Evolutionary conservation across 176 grass and related monocot species (phyloP), one percentile per base, ranked within the genome.

Genomic region (Triticum monococcum): DNA sequence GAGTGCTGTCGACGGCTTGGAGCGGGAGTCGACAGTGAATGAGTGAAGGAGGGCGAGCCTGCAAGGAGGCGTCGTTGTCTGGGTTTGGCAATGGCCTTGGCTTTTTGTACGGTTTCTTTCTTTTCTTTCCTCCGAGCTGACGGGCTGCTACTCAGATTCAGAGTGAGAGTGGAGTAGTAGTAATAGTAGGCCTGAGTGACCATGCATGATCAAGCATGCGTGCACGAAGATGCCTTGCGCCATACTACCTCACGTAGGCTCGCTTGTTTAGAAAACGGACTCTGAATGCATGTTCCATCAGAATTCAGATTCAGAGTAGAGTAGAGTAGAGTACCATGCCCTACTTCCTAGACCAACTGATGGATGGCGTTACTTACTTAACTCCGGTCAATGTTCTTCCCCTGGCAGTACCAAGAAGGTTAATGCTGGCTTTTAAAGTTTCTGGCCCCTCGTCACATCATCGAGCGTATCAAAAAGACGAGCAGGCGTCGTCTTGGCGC

Each of bases 331-430:
- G 50, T 56, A 12, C 38, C 1, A 43, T 4, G 36, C 37, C 68
- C 36, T 38, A 35, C 52, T 64, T 79, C 9, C 9, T 28, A 68
- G 80, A 81, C 32, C 20, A 60, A 40, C 17, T 23, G 46, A 81
- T 77, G 88, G 38, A 46, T 13, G 48, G 1, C 14, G 0, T 20
- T 45, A 12, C 43, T 89, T 54, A 62, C 33, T 82, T 82, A 78
- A 78, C 18, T 45, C 23, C 2, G 56, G 84, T 90, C 84, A 86
- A 90, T 90, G 72, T 40, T 64, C n/a, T 43, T 50, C n/a, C 62
- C 80, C 37, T 52, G 20, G 83, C 26, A 38, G 50, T 54, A 50
- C 28, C 79, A 77, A 82, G 72, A 86, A 86, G 52, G 83, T 86
- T 64, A 46, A 77, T 35, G 65, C 28, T 28, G 0, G 69, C 72